Evolutionary conservation across 331 rosid species (phyloP).

Genomic region (Malus hybrid): DNA sequence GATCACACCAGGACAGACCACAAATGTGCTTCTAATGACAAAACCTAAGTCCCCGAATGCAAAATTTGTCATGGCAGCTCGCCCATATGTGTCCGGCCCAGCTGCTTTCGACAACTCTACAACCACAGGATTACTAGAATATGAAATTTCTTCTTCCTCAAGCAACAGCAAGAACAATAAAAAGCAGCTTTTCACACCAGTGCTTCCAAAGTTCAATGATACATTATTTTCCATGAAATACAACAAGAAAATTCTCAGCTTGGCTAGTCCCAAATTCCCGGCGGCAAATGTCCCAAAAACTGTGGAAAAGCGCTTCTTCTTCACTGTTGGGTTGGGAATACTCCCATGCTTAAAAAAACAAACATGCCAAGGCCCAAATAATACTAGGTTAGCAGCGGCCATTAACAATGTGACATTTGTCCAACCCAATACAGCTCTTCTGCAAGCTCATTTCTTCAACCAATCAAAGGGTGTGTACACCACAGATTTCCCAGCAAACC

Average conservation of each 20-base stretch:
- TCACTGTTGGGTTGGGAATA: slow-evolving; percentile 70
- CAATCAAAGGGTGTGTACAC: slow-evolving; percentile 53
- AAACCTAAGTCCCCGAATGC: slow-evolving; percentile 49
- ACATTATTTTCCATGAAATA: slow-evolving; percentile 43
- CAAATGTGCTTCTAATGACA: slow-evolving; percentile 57
- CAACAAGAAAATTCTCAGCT: slow-evolving; percentile 41
- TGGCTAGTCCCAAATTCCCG: slow-evolving; percentile 46
- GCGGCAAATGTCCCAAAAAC: slow-evolving; percentile 65
- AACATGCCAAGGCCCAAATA: slow-evolving; percentile 59
- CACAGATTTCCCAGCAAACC: slow-evolving; percentile 62
- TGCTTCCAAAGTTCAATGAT: slow-evolving; percentile 56
- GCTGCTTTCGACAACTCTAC: slow-evolving; percentile 69
- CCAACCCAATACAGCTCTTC: slow-evolving; percentile 56
- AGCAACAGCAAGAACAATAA: slow-evolving; percentile 14
- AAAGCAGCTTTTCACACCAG: slow-evolving; percentile 42
- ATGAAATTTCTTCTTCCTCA: slow-evolving; percentile 26
- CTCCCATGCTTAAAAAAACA: slow-evolving; percentile 37
- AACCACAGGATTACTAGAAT: slow-evolving; percentile 52
- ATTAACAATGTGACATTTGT: slow-evolving; percentile 68
- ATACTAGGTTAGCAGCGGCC: slow-evolving; percentile 41
- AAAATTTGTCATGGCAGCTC: slow-evolving; percentile 47
- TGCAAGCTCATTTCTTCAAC: slow-evolving; percentile 70
- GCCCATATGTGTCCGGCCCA: slow-evolving; percentile 59
- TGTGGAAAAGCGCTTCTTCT: slow-evolving; percentile 41
- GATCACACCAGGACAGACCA: slow-evolving; percentile 75